Conservation (phyloP, 805 yeast species). For the Brettanomyces naardenensis region DNA sequence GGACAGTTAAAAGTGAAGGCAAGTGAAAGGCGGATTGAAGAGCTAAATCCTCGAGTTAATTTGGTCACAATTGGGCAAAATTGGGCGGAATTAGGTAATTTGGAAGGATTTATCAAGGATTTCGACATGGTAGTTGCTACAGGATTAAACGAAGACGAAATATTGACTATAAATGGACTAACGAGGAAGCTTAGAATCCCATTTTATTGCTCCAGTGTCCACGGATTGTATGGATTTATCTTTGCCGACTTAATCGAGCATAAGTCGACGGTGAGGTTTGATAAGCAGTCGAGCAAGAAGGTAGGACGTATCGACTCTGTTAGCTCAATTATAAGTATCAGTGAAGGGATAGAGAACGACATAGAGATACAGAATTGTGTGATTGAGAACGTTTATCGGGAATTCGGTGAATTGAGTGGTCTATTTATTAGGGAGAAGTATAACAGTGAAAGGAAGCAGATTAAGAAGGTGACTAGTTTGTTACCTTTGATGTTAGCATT, state of each 20-base stretch:
- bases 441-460: constrained; percentile 24
- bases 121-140: constrained; percentile 76
- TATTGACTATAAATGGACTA: constrained; percentile 40
- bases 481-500: constrained; percentile 54
- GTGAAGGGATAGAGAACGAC: constrained; percentile 25
- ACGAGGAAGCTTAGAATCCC: constrained; percentile 55
- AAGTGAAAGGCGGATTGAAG: constrained; percentile 48
- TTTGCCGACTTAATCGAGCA: constrained; percentile 72
- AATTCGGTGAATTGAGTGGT: constrained; percentile 22
- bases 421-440: constrained; percentile 7
- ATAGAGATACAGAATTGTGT: constrained; percentile 29
- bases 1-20: constrained; percentile 52
- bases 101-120: constrained; percentile 34
- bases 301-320: constrained; percentile 37
- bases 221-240: constrained; percentile 79
- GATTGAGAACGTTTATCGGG: constrained; percentile 29
- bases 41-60: constrained; percentile 74
- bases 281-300: constrained; percentile 40
- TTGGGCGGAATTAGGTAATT: constrained; percentile 14
- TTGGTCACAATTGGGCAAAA: constrained; percentile 22
- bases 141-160: constrained; percentile 39
- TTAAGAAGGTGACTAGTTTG: constrained; percentile 45
- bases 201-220: constrained; percentile 57
- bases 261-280: constrained; percentile 44
- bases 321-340: constrained; percentile 36